phyloP scores from a whole-genome alignment of 192 early-diverging fungal genomes.

The Lobosporangium transversale region DNA sequence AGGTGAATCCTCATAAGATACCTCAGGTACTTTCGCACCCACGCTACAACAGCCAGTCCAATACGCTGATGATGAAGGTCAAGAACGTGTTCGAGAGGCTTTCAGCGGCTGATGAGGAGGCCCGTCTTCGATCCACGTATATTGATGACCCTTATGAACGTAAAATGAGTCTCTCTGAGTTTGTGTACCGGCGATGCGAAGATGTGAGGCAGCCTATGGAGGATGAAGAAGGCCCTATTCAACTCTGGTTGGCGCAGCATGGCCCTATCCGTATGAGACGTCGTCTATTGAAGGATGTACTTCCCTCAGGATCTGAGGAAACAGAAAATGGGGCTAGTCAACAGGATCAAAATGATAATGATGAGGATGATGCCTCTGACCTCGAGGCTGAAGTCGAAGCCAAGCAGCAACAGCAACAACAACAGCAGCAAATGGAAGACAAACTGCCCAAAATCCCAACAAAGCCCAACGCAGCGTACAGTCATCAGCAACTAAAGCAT shows the following conservation, averaged over 20 bases:
- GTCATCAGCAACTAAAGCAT: neutral
- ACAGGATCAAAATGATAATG: neutral
- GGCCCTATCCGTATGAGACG: slow-evolving; percentile 47
- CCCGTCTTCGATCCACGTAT: slow-evolving; percentile 9
- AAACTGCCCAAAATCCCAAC: slow-evolving; percentile 43
- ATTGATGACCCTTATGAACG: slow-evolving; percentile 48
- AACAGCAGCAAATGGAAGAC: slow-evolving; percentile 17
- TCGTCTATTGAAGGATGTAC: slow-evolving; percentile 15
- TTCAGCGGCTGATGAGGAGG: slow-evolving; percentile 21
- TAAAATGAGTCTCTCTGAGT: slow-evolving; percentile 42
- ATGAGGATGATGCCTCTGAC: slow-evolving; percentile 1
- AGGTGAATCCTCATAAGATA: slow-evolving; percentile 45
- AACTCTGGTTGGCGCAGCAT: slow-evolving; percentile 52
- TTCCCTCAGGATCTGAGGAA: neutral
- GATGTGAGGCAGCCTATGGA: slow-evolving; percentile 48
- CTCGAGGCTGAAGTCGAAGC: slow-evolving; percentile 6
- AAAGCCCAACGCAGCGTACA: slow-evolving; percentile 8
- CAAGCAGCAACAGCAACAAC: neutral
- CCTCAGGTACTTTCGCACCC: slow-evolving; percentile 34
- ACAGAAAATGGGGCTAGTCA: neutral
- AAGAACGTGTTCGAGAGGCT: slow-evolving; percentile 51
- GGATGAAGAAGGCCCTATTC: slow-evolving; percentile 45
- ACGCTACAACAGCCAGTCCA: slow-evolving; percentile 30
- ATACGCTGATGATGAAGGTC: slow-evolving; percentile 46
- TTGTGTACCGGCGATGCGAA: slow-evolving; percentile 49